phyloP scores from a whole-genome alignment of 495 filamentous ascomycete species.

The Neurospora sp. region DNA sequence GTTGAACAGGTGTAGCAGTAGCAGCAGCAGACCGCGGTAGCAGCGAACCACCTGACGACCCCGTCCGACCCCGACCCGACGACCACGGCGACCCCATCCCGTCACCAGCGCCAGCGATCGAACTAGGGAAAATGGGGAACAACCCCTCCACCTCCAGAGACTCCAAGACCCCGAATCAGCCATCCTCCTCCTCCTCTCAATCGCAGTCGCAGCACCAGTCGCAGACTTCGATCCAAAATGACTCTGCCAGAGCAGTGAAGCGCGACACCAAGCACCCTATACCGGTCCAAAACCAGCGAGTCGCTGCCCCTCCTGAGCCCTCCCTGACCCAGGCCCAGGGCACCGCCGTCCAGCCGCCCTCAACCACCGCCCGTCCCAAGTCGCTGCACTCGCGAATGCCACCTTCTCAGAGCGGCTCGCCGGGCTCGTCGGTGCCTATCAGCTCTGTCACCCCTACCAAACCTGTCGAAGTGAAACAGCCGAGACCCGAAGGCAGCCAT shows the following conservation, averaged over 20 bases:
- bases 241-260: constrained; percentile 18
- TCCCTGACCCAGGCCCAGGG: constrained; percentile 46
- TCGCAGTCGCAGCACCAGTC: constrained; percentile 10
- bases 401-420: constrained; percentile 29
- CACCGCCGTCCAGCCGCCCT: constrained; percentile 24
- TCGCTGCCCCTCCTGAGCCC: constrained; percentile 42
- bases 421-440: constrained; percentile 20
- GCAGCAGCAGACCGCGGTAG: background rate
- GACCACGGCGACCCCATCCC: background rate
- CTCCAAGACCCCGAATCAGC: constrained; percentile 8
- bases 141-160: constrained; percentile 23
- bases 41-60: background rate
- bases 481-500: constrained; percentile 8
- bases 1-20: background rate
- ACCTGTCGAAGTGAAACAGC: constrained; percentile 26
- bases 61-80: background rate
- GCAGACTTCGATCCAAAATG: constrained; percentile 13
- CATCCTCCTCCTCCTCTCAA: constrained; percentile 12
- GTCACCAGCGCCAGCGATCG: background rate
- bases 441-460: constrained; percentile 22
- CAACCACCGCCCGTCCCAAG: constrained; percentile 31
- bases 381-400: constrained; percentile 25
- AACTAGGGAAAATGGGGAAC: constrained; percentile 25
- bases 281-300: constrained; percentile 27
- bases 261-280: constrained; percentile 22